Percentiles rank a stretch among this genome's conserved stretches.
phyloP scores from a whole-genome alignment of 1,284 basidiomycete genomes.

The Macrocystidia cucumis region DNA sequence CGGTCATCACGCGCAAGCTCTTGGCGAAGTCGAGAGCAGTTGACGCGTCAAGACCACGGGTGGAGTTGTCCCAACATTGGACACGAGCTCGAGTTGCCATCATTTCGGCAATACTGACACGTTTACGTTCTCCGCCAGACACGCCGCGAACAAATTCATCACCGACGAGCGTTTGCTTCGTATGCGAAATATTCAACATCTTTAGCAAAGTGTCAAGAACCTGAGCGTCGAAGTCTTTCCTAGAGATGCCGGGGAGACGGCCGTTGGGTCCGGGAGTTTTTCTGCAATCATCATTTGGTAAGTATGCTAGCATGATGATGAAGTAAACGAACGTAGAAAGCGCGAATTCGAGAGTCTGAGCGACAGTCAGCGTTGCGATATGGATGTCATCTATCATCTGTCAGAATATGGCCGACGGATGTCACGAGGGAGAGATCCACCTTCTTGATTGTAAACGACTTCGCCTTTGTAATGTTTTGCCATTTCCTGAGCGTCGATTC shows the following conservation, averaged over 20 bases:
- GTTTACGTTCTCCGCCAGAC: slow-evolving; percentile 81
- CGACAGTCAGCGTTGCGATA: slow-evolving; percentile 71
- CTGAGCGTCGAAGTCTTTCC: slow-evolving; percentile 49
- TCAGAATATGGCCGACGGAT: slow-evolving; percentile 1
- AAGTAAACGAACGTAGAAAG: slow-evolving; percentile 41
- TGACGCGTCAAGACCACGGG: slow-evolving; percentile 80
- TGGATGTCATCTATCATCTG: slow-evolving; percentile 58
- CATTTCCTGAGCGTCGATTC: slow-evolving; percentile 62
- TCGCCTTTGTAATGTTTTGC: slow-evolving; percentile 71
- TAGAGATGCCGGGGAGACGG: slow-evolving; percentile 54
- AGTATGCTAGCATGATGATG: neutral
- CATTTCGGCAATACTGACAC: slow-evolving; percentile 85
- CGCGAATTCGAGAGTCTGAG: slow-evolving; percentile 62
- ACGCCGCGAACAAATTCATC: slow-evolving; percentile 82
- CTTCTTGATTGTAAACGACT: slow-evolving; percentile 79
- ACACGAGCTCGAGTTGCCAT: slow-evolving; percentile 74
- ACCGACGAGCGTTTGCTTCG: slow-evolving; percentile 73
- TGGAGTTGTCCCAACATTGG: slow-evolving; percentile 81
- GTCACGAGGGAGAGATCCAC: slow-evolving; percentile 19
- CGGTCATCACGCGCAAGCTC: slow-evolving; percentile 70
- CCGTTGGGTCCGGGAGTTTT: slow-evolving; percentile 65
- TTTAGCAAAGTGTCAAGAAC: slow-evolving; percentile 59
- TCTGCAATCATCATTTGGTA: slow-evolving; percentile 14
- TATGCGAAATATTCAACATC: slow-evolving; percentile 78
- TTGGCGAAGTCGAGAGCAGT: slow-evolving; percentile 79